These are phyloP conservation scores for Gossypium ekmanianum DNA, from an alignment of 345 rosid species.

Conservation along the genomic window DNA sequence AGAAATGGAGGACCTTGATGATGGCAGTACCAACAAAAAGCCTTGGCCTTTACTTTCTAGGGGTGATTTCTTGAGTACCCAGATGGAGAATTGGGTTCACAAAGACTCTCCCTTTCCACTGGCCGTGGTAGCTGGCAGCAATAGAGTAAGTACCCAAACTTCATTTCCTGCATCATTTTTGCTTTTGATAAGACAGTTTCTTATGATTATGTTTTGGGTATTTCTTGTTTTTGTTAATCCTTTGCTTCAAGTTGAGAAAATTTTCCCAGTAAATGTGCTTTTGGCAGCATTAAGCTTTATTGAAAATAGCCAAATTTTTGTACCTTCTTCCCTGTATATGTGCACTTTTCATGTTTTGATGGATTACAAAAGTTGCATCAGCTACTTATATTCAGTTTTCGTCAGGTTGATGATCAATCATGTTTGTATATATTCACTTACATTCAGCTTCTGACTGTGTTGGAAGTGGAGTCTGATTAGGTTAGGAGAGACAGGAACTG, in stretches of 20 bases:
- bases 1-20: constrained; percentile 25
- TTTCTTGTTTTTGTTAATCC: not conserved
- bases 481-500: not conserved
- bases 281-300: not conserved
- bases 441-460: not conserved
- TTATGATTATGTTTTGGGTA: not conserved
- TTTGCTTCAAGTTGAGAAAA: not conserved
- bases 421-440: not conserved
- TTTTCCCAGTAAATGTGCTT: not conserved
- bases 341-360: not conserved
- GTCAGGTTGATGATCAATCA: not conserved
- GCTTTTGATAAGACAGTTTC: constrained; percentile 4
- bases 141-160: constrained; percentile 21
- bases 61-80: constrained; percentile 34
- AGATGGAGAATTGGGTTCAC: constrained; percentile 28
- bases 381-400: not conserved
- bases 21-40: constrained; percentile 18
- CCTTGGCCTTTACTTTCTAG: constrained; percentile 41
- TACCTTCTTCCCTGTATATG: not conserved
- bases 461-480: not conserved
- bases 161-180: constrained; percentile 37
- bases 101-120: constrained; percentile 24
- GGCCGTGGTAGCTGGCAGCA: constrained; percentile 27
- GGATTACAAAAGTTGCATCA: not conserved
- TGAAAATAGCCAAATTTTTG: not conserved